Evolutionary conservation across 1,284 basidiomycete genomes (phyloP), one percentile per base, ranked within the genome.

Genomic region (Omphalotus olearius): DNA sequence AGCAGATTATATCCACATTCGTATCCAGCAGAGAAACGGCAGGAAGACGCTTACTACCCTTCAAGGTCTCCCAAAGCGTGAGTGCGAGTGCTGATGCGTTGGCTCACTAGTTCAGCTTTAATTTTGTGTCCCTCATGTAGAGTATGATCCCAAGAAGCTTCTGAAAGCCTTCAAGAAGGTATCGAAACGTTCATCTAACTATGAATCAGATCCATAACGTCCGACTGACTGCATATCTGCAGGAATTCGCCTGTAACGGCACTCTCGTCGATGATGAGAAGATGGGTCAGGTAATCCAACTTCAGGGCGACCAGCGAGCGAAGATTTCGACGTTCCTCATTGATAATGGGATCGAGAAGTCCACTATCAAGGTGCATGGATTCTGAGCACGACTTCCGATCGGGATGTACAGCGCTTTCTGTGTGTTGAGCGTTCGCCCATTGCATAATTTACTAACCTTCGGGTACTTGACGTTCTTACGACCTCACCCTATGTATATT

Each of bases 211-310:
- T 10, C 41, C 26, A 53, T 20, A 11, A 14, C n/a, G 23, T 16
- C 23, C 39, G 13, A 17, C 26, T 45, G 13, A 52, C 23, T 43
- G 33, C 49, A 20, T 16, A 20, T 18, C 9, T 38, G 20, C 64
- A 97, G 91, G 94, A 98, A 78, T 98, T 99, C 64, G 97, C 97
- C 57, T 99, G 97, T 80, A 99, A 99, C 75, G 97, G 97, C 60
- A 97, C 91, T 57, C 82, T 99, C 64, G 92, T 98, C 62, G 92
- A 97, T 58, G 93, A 97, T 75, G 91, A 93, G 72, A 93, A 97
- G 74, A 86, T 94, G 74, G 97, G 97, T 54, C 83, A 96, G 74
- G 92, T 99, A 67, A 95, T 99, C 68, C 97, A 99, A 76, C 86
- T 99, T 61, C 97, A 99, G 72, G 97, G 97, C 60, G 97, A 99